These are phyloP conservation scores for Diaporthe velutina DNA, from an alignment of 2,329 filamentous ascomycete species.

Conservation along the genomic window DNA sequence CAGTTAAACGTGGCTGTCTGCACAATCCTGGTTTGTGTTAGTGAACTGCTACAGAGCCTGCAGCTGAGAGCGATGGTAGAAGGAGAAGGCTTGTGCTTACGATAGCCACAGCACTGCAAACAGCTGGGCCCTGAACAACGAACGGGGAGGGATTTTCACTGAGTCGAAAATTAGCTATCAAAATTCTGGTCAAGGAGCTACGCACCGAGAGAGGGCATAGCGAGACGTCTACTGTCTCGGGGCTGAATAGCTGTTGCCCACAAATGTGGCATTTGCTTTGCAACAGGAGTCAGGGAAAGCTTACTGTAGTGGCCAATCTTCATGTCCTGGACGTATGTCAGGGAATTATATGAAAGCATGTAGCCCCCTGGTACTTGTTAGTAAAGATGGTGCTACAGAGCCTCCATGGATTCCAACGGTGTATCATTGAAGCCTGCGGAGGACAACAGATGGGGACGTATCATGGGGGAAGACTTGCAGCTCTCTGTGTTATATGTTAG, in stretches of 20 bases:
- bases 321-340: slow-evolving; percentile 45
- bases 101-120: slow-evolving; percentile 7
- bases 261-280: not conserved
- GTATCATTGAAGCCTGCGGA: not conserved
- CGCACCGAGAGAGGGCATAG: not conserved
- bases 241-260: not conserved
- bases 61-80: not conserved
- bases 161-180: not conserved
- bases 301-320: slow-evolving; percentile 34
- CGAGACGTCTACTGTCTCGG: not conserved
- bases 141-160: slow-evolving; percentile 35
- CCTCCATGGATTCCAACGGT: not conserved
- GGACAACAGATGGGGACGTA: not conserved
- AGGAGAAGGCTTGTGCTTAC: not conserved
- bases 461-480: not conserved
- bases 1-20: slow-evolving; percentile 17
- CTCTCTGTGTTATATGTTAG: slow-evolving; percentile 23
- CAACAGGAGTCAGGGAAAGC: not conserved
- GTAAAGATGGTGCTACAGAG: not conserved
- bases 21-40: not conserved
- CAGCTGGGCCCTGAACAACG: slow-evolving; percentile 28
- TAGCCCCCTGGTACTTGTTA: slow-evolving; percentile 1
- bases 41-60: not conserved
- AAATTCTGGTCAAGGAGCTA: too few species aligned
- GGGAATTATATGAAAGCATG: slow-evolving; percentile 7